These are phyloP conservation scores for Tripterygium wilfordii DNA, from an alignment of 177 flowering plant species.

Conservation along the genomic window DNA sequence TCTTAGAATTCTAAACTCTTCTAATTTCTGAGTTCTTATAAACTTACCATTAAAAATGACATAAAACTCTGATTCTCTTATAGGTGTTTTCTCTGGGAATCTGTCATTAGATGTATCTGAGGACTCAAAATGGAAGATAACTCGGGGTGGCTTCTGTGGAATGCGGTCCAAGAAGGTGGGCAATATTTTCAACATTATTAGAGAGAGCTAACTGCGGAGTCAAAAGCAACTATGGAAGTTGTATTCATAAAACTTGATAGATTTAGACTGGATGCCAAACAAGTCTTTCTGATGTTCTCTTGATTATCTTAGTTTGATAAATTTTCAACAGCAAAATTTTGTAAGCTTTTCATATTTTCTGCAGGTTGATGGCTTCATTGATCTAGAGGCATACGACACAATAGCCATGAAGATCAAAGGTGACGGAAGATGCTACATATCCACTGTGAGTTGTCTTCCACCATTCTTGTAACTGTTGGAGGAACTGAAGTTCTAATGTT, in stretches of 20 bases:
- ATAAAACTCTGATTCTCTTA: no score
- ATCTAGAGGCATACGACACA: slow-evolving; percentile 86
- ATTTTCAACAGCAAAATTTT: not conserved
- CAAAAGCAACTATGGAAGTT: not conserved
- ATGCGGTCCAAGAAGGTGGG: slow-evolving; percentile 91
- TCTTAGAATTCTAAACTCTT: no score
- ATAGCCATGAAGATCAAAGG: slow-evolving; percentile 84
- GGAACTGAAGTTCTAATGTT: no score
- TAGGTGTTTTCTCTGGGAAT: slow-evolving; percentile 85
- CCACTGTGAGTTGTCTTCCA: slow-evolving; percentile 59
- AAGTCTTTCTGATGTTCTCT: no score
- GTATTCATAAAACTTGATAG: no score
- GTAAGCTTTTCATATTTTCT: slow-evolving; percentile 1
- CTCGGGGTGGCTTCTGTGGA: slow-evolving; percentile 93
- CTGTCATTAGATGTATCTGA: slow-evolving; percentile 71
- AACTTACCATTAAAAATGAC: no score
- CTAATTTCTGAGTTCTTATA: no score
- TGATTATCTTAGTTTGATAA: no score
- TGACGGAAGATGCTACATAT: slow-evolving; percentile 96
- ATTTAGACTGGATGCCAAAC: no score
- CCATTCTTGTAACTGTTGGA: no score
- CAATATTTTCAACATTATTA: not conserved
- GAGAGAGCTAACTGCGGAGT: not conserved
- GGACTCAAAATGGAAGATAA: slow-evolving; percentile 71
- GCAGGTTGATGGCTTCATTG: slow-evolving; percentile 96